phyloP scores from a whole-genome alignment of 176 grass and related monocot species.

The Raddia distichophylla region DNA sequence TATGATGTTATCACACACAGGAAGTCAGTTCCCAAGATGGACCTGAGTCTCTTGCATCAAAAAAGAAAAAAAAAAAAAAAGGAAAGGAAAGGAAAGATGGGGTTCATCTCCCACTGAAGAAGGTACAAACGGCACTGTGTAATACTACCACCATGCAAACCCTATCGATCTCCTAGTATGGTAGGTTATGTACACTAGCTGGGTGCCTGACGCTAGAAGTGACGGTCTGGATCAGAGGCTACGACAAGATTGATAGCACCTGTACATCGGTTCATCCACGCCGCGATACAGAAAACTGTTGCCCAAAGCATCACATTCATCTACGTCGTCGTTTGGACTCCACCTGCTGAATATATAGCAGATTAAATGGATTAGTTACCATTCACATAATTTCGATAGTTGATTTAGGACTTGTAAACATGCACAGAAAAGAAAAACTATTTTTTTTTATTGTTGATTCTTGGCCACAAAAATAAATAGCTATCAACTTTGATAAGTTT shows the following conservation, averaged over 20 bases:
- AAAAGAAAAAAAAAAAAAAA: no score
- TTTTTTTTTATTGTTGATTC: not conserved
- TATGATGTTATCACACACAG: no score
- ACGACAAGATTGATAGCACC: not conserved
- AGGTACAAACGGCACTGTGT: no score
- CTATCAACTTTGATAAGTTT: not conserved
- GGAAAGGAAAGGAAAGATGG: no score
- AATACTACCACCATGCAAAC: conserved; percentile 13
- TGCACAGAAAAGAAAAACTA: no score
- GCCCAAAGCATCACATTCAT: conserved; percentile 47
- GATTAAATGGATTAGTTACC: not conserved
- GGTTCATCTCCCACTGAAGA: no score
- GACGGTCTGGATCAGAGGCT: not conserved
- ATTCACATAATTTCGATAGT: not conserved
- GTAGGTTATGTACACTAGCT: conserved; percentile 39
- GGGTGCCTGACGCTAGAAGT: not conserved
- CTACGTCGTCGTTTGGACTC: conserved; percentile 76
- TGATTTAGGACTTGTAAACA: not conserved
- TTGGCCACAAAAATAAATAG: no score
- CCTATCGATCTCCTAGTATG: conserved; percentile 26
- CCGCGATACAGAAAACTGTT: not conserved
- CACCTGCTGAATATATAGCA: conserved; percentile 45
- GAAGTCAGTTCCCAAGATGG: no score
- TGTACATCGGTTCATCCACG: conserved; percentile 46
- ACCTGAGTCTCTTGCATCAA: no score